Conservation (phyloP, 306 rosid species). For the Hippophae tibetana region DNA sequence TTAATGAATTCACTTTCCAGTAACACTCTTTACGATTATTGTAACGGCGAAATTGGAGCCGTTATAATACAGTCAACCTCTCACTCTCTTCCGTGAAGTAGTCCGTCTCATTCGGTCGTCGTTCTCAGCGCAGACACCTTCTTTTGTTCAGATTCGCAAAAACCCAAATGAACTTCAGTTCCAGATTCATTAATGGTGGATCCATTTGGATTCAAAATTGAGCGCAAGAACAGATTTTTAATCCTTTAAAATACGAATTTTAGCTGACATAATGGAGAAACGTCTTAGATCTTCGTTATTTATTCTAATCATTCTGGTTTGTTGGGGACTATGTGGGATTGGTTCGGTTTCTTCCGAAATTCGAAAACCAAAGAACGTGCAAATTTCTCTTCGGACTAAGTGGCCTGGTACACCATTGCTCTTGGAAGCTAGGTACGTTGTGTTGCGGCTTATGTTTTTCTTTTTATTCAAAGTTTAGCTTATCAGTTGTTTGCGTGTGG, state of each 20-base stretch:
- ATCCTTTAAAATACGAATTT: no score
- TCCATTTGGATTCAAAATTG: constrained; percentile 2
- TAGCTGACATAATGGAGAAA: constrained; percentile 29
- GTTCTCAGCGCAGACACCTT: background rate
- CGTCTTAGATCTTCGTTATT: constrained; percentile 30
- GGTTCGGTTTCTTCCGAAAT: constrained; percentile 27
- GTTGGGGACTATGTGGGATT: constrained; percentile 23
- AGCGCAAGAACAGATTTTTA: constrained; percentile 12
- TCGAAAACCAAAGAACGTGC: constrained; percentile 66
- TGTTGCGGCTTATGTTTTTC: background rate
- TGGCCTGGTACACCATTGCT: constrained; percentile 88
- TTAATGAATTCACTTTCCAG: no score
- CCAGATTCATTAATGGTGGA: constrained; percentile 24
- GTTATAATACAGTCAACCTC: background rate
- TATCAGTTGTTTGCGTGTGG: background rate
- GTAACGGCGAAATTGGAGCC: no score
- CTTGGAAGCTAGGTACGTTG: constrained; percentile 76
- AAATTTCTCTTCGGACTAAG: constrained; percentile 63
- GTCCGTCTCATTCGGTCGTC: constrained; percentile 5
- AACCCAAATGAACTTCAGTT: constrained; percentile 7
- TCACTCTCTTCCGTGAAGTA: background rate
- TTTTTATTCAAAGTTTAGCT: background rate
- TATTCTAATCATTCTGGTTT: constrained; percentile 29
- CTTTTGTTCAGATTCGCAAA: background rate
- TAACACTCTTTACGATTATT: no score